phyloP scores from a whole-genome alignment of 1,139 yeast species.

The Candida sojae region DNA sequence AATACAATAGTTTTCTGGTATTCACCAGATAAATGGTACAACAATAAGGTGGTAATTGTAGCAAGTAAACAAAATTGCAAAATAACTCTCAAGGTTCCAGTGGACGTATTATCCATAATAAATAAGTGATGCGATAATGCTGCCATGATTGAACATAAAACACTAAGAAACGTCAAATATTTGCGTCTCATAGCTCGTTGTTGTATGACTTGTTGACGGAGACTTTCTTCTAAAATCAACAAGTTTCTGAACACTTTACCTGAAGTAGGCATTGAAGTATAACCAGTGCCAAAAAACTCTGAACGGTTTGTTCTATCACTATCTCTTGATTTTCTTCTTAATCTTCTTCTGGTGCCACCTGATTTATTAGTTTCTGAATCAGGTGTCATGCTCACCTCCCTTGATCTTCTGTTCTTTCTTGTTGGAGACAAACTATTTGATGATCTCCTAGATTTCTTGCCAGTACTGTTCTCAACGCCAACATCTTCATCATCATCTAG shows the following conservation, averaged over 20 bases:
- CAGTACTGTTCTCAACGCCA: conserved; percentile 3
- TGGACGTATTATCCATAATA: conserved; percentile 23
- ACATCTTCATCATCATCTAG: neutral
- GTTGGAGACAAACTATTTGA: neutral
- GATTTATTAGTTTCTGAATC: conserved; percentile 16
- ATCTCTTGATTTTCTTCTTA: conserved; percentile 30
- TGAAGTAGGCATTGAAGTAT: conserved; percentile 54
- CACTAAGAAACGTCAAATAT: conserved; percentile 68
- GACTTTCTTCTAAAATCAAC: conserved; percentile 79
- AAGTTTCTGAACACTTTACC: conserved; percentile 79
- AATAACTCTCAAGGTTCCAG: conserved; percentile 43
- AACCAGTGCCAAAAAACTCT: conserved; percentile 34
- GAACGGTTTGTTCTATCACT: conserved; percentile 35
- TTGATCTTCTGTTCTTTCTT: conserved; percentile 6
- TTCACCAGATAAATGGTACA: conserved; percentile 88
- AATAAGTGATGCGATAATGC: conserved; percentile 44
- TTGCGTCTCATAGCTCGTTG: conserved; percentile 71
- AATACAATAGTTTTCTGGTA: conserved; percentile 80
- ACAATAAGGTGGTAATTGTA: conserved; percentile 64
- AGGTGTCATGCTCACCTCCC: conserved; percentile 13
- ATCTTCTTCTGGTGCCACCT: conserved; percentile 26
- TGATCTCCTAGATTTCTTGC: conserved; percentile 5
- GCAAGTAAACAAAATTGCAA: conserved; percentile 68
- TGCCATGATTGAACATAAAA: conserved; percentile 46
- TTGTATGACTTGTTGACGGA: conserved; percentile 76